These are phyloP conservation scores for Populus pruinosa DNA, from an alignment of 345 rosid genomes.

Conservation along the genomic window DNA sequence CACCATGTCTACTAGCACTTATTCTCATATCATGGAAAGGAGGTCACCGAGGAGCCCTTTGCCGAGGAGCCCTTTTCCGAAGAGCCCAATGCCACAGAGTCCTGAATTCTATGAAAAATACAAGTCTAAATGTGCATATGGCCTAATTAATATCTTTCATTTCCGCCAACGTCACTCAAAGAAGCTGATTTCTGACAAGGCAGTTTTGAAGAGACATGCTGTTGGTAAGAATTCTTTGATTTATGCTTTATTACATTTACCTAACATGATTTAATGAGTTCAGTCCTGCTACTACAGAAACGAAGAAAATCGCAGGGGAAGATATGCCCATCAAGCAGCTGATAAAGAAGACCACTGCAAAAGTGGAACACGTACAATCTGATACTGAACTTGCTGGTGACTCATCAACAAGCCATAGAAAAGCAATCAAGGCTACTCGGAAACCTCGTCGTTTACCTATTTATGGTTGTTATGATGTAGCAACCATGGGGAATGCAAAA, in stretches of 20 bases:
- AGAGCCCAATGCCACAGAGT: conserved; percentile 53
- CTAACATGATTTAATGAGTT: neutral
- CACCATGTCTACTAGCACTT: neutral
- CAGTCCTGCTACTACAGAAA: conserved; percentile 7
- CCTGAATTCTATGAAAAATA: conserved; percentile 52
- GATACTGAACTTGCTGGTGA: conserved; percentile 25
- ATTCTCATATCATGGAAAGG: conserved; percentile 26
- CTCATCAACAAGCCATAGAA: conserved; percentile 20
- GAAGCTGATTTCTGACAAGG: conserved; percentile 48
- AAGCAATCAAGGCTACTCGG: conserved; percentile 20
- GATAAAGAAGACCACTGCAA: conserved; percentile 26
- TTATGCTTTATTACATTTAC: neutral
- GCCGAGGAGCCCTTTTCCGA: conserved; percentile 40
- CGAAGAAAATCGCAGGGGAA: conserved; percentile 24
- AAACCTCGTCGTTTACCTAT: conserved; percentile 18
- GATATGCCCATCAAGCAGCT: conserved; percentile 31
- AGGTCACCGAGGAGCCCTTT: conserved; percentile 35
- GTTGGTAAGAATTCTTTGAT: conserved; percentile 34
- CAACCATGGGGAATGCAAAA: conserved; percentile 17
- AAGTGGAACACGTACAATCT: conserved; percentile 28
- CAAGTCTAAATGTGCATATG: conserved; percentile 62
- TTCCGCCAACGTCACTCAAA: conserved; percentile 44
- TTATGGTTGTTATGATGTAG: conserved; percentile 30
- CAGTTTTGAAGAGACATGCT: conserved; percentile 31
- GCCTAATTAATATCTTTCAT: conserved; percentile 46